Conservation (phyloP, 2,329 filamentous ascomycete genomes). For the Orbilia quercus region DNA sequence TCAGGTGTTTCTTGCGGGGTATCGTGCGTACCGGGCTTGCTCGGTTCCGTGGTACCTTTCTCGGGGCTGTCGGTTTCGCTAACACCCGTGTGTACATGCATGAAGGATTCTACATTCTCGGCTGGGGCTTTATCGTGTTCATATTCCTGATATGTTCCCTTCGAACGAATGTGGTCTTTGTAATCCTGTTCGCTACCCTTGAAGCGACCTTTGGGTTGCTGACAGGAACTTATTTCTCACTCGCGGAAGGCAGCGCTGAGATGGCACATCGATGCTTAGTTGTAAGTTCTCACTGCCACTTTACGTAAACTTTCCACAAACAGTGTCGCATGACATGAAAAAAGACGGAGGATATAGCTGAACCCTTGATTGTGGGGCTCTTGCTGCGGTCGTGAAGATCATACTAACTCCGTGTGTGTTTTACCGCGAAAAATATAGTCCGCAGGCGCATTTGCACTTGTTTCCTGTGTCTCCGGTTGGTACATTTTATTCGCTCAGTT, state of each 20-base stretch:
- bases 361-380: neutral
- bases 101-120: constrained; percentile 70
- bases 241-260: constrained; percentile 17
- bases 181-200: constrained; percentile 75
- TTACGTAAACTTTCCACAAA: constrained; percentile 16
- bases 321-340: neutral
- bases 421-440: constrained; percentile 10
- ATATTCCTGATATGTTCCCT: constrained; percentile 76
- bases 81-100: constrained; percentile 2
- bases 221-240: constrained; percentile 69
- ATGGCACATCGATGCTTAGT: constrained; percentile 16
- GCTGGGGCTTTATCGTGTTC: constrained; percentile 75
- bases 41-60: neutral
- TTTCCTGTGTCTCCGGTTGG: constrained; percentile 38
- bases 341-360: neutral
- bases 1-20: neutral
- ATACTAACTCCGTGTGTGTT: neutral
- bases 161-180: constrained; percentile 77
- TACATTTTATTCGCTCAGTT: constrained; percentile 52
- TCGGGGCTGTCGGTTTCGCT: neutral
- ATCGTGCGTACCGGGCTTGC: neutral
- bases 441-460: constrained; percentile 40
- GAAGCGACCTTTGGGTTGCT: constrained; percentile 71
- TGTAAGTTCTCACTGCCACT: constrained; percentile 29
- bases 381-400: neutral